Percentiles rank a stretch among this genome's conserved stretches.
Conservation (phyloP, 2,329 filamentous ascomycete genomes). For the Didymella sp. region DNA sequence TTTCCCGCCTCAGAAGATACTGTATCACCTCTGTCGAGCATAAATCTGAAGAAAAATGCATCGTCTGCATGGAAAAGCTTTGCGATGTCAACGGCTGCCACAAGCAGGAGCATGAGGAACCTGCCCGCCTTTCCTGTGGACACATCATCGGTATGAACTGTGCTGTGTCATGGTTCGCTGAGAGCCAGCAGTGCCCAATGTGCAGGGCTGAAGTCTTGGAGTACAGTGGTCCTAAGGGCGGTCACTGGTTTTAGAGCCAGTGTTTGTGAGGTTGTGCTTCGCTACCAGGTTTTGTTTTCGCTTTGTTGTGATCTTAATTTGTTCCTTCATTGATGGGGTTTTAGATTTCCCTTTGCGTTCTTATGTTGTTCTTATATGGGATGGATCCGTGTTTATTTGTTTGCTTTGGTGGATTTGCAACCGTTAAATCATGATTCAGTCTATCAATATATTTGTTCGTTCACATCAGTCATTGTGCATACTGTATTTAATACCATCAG, state of each 20-base stretch:
- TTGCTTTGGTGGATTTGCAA: too few species aligned
- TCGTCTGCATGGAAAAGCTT: background rate
- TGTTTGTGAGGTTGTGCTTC: background rate
- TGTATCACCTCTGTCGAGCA: background rate
- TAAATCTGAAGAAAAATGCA: background rate
- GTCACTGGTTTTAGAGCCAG: background rate
- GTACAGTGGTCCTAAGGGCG: background rate
- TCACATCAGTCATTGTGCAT: background rate
- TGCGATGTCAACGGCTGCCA: slow-evolving; percentile 4
- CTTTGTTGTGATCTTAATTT: background rate
- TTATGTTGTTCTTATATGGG: too few species aligned
- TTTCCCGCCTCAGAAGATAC: background rate
- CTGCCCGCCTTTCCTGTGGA: background rate
- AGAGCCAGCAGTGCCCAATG: background rate
- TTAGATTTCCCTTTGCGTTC: background rate
- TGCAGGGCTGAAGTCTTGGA: background rate
- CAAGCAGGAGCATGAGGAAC: background rate
- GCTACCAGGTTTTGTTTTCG: background rate
- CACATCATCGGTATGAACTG: slow-evolving; percentile 1
- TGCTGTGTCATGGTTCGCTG: background rate
- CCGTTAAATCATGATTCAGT: too few species aligned
- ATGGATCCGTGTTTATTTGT: too few species aligned
- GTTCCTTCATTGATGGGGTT: background rate
- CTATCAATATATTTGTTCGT: background rate
- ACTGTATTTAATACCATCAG: background rate